Evolutionary conservation across 2,329 filamentous ascomycete genomes (phyloP), one percentile per base, ranked within the genome.

Genomic region (Ceratocystis cubensis): DNA sequence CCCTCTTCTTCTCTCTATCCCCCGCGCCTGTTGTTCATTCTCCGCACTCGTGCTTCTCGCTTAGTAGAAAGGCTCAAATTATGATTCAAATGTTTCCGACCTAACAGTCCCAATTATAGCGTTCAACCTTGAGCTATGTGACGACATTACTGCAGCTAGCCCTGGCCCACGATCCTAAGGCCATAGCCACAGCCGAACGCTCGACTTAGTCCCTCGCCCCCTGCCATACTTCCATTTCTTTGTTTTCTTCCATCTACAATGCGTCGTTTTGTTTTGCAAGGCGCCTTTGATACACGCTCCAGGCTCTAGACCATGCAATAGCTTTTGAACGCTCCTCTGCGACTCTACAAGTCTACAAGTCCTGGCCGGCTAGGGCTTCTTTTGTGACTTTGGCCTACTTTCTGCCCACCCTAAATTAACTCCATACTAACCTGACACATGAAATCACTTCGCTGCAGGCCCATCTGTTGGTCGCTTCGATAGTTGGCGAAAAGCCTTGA

Each of bases 31-130:
- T 2, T 28, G 4, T 15, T 30, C 50, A 17, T 30, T 17, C 53
- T 30, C 53, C 53, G 22, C 53, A 57, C 53, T 57, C 25, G 10
- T 46, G 59, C 59, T 62, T 61, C 59, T 57, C 53, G 53, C 53
- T 57, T 57, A 28, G 5, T 10, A 28, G 10, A 57, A 30, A 28
- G 53, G 53, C 25, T 57, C 53, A 57, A 57, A 28, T 57, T 57
- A 8, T 8, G 13, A 28, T 57, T 28, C 53, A 57, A 57, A 30
- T 6, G 20, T 57, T 50, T 57, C 53, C 15, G 53, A 30, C 25
- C 22, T 57, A 10, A 28, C 22, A 57, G 17, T 17, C 53, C 53
- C 53, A 57, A 57, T 57, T 57, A 57, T 30, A 57, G 53, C 53
- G 20, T 57, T 30, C 30, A 20, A 17, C 53, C 22, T 28, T 37